Base-by-base conservation (phyloP, 1,139 yeast species). In the Hansenula lynferdii region DNA sequence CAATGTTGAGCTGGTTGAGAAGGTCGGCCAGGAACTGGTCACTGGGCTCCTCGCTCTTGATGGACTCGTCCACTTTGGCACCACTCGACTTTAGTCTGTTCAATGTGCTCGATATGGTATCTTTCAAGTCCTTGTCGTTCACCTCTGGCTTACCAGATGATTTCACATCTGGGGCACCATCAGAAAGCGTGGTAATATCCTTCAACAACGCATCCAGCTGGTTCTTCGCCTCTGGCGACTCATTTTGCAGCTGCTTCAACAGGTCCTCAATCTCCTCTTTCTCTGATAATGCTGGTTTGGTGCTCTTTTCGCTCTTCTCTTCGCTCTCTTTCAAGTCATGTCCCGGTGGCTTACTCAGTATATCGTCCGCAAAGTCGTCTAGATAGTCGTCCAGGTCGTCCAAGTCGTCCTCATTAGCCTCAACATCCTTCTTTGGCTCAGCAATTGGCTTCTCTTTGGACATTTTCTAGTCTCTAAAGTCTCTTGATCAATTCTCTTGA, bases 91-190 rank as follows among this genome's bases (percentile, higher is more conserved):
- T 74, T 56, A 90, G 67, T 47, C 97, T 72, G 54, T 81, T 80
- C 70, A 89, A 75, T 0, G 97, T 87, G 43, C 80, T 82, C 39
- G 86, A 75, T 59, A 90, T 85, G 9, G 92, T 85, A 42, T 76
- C 77, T 53, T 86, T 85, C 54, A 90, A 84, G 42, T 75, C 72
- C 24, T 60, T 63, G 20, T 69, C 64, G 15, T 21, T 21, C 6
- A 5, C 14, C 20, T 12, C 11, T n/a, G 8, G 19, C 16, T 16
- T 28, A 3, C 23, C 37, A 14, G 45, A 41, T 19, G n/a, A n/a
- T n/a, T n/a, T n/a, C n/a, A 52, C 50, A 9, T 64, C 58, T 25
- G n/a, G n/a, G n/a, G n/a, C n/a, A n/a, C 62, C 66, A 11, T 65
- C 61, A 22, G 65, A 64, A 20, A 65, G 63, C 49, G 35, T 55